phyloP scores from a whole-genome alignment of 345 rosid genomes.

The Cardiospermum halicacabum region DNA sequence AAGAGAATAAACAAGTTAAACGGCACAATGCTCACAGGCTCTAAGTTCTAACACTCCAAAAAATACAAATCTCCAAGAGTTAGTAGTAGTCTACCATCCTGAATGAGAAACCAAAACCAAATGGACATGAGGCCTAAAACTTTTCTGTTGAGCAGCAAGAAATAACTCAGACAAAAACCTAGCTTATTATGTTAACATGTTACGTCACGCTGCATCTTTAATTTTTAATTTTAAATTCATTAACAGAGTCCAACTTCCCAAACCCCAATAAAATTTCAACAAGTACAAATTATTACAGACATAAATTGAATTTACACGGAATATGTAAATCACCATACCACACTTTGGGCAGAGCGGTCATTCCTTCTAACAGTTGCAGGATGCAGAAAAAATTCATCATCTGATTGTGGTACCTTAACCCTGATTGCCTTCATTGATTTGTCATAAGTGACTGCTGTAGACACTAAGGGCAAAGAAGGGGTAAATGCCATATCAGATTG shows the following conservation, averaged over 20 bases:
- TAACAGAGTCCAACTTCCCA: background rate
- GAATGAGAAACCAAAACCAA: constrained; percentile 3
- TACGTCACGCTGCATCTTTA: too few relatives aligned
- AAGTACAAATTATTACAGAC: background rate
- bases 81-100: background rate
- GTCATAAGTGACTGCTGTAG: constrained; percentile 87
- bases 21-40: background rate
- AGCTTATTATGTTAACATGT: background rate
- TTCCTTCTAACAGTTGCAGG: constrained; percentile 95
- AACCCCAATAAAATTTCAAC: background rate
- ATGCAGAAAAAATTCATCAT: constrained; percentile 83
- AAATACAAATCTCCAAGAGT: background rate
- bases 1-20: background rate
- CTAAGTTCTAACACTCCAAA: background rate
- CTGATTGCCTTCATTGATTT: constrained; percentile 67
- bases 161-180: background rate
- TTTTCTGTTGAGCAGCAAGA: background rate
- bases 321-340: constrained; percentile 47
- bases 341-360: constrained; percentile 88
- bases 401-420: constrained; percentile 89
- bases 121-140: background rate
- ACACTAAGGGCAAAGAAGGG: constrained; percentile 45
- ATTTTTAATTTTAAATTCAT: background rate
- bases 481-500: too few relatives aligned
- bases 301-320: background rate